Conservation (phyloP, 805 yeast genomes). For the Candida montana region DNA sequence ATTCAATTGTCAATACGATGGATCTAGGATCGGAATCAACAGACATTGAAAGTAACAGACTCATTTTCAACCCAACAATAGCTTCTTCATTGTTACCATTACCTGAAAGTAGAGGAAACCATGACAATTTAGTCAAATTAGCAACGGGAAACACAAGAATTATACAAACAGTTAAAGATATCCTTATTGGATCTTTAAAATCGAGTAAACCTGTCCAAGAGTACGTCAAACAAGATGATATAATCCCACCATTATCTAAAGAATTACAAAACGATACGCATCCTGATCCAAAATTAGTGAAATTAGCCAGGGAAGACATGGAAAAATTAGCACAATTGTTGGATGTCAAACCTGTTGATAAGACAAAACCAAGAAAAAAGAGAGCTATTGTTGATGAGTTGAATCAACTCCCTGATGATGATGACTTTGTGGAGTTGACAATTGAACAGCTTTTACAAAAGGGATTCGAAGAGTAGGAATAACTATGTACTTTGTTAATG, state of each 20-base stretch:
- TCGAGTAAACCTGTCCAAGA: conserved; percentile 9
- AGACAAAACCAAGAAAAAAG: conserved; percentile 7
- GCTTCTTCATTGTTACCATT: conserved; percentile 15
- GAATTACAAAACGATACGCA: conserved; percentile 16
- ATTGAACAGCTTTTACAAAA: conserved; percentile 12
- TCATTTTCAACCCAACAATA: conserved; percentile 16
- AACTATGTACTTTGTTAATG: not conserved
- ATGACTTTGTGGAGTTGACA: conserved; percentile 12
- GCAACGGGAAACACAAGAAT: conserved; percentile 23
- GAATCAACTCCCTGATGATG: conserved; percentile 8
- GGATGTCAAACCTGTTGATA: conserved; percentile 20
- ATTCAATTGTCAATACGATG: conserved; percentile 37
- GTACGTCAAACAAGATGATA: conserved; percentile 12
- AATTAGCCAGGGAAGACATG: conserved; percentile 11
- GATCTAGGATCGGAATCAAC: conserved; percentile 31
- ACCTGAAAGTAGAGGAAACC: conserved; percentile 8
- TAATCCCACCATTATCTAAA: conserved; percentile 26
- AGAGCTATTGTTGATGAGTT: conserved; percentile 7
- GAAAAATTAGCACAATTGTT: conserved; percentile 14
- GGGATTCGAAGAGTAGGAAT: conserved; percentile 2
- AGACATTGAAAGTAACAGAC: conserved; percentile 19
- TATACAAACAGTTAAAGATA: conserved; percentile 13
- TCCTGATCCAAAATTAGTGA: conserved; percentile 11
- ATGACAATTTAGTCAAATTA: conserved; percentile 23
- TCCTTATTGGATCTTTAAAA: conserved; percentile 11